Percentiles rank a stretch among this genome's conserved stretches.
Evolutionary conservation across 1,139 yeast species (phyloP).

Genomic region (Saccharomyces hybrid): DNA sequence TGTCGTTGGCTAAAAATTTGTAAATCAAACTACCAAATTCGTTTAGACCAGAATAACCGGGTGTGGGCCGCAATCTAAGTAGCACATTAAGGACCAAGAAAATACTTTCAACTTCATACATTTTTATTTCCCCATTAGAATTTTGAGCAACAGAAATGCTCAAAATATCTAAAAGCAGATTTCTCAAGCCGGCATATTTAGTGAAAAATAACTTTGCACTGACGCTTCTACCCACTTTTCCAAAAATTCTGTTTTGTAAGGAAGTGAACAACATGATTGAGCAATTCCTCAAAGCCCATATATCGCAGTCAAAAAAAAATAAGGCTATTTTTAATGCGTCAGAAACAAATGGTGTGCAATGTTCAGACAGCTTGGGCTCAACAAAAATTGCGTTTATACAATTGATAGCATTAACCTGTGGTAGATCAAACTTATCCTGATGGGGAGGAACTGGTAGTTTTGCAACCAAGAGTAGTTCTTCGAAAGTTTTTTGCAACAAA

Average conservation of each 20-base stretch:
- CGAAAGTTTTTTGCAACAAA: constrained; percentile 44
- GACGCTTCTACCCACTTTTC: constrained; percentile 42
- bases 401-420: constrained; percentile 92
- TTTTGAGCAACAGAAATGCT: constrained; percentile 8
- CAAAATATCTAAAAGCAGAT: constrained; percentile 42
- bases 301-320: constrained; percentile 50
- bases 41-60: constrained; percentile 45
- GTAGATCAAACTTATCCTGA: constrained; percentile 58
- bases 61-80: constrained; percentile 56
- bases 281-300: constrained; percentile 88
- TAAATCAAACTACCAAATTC: constrained; percentile 44
- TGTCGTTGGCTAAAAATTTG: constrained; percentile 41
- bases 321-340: constrained; percentile 55
- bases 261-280: constrained; percentile 90
- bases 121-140: neutral
- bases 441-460: constrained; percentile 39
- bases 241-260: constrained; percentile 70
- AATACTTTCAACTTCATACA: constrained; percentile 42
- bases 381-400: constrained; percentile 67
- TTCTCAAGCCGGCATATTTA: constrained; percentile 47
- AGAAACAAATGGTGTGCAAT: constrained; percentile 47
- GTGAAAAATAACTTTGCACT: constrained; percentile 65
- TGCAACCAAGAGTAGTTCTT: constrained; percentile 47
- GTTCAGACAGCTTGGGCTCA: constrained; percentile 56
- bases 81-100: constrained; percentile 72